These are phyloP conservation scores for Aphanomyces stellatus DNA, from an alignment of 352 stramenopile genomes.

Conservation along the genomic window DNA sequence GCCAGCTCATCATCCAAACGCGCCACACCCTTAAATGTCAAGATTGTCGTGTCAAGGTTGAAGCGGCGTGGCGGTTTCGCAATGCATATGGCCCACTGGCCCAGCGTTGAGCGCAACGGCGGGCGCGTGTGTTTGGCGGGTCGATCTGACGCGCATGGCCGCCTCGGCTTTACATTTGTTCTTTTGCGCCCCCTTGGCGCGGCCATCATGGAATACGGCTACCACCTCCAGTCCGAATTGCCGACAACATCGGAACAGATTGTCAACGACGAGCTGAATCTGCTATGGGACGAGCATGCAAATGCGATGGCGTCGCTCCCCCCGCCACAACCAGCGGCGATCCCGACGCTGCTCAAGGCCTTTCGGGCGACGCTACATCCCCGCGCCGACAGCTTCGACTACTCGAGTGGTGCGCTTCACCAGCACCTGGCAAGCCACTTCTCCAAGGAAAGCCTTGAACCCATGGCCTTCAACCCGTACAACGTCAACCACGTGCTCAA, in stretches of 20 bases:
- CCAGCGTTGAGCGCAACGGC: no score
- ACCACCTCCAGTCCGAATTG: neutral
- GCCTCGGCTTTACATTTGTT: neutral
- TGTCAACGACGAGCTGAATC: neutral
- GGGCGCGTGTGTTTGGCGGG: no score
- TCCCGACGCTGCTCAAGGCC: neutral
- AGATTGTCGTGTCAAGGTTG: no score
- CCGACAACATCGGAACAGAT: neutral
- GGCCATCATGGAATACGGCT: conserved; percentile 1
- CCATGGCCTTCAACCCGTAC: conserved; percentile 8
- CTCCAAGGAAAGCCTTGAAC: conserved; percentile 7
- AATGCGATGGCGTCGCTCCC: neutral
- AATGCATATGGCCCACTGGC: no score
- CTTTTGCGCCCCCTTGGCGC: neutral
- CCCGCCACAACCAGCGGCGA: neutral
- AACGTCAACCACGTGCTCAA: neutral
- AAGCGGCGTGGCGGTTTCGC: no score
- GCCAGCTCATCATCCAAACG: no score
- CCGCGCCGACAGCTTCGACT: neutral
- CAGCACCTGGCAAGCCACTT: neutral
- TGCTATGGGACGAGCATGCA: neutral
- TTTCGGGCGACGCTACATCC: neutral
- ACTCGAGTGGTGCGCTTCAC: neutral
- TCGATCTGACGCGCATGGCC: neutral
- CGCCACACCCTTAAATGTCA: no score